Evolutionary conservation across 805 yeast genomes (phyloP).

Genomic region (Candida dendrica): DNA sequence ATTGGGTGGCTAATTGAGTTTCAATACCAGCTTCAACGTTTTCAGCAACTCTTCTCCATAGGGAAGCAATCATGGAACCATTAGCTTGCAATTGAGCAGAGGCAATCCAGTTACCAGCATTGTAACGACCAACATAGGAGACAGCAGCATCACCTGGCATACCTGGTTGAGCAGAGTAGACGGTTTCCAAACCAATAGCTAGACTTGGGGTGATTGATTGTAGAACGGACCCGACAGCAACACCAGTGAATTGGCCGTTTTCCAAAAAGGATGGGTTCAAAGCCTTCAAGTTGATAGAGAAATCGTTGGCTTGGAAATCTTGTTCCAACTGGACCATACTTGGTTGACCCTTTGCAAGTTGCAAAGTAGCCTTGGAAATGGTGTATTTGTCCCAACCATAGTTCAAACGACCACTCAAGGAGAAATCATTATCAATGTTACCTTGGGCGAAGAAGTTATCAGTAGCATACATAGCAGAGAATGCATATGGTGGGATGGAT

Average conservation of each 20-base stretch:
- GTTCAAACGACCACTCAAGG: slow-evolving; percentile 83
- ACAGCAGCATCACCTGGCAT: slow-evolving; percentile 88
- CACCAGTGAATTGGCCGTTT: slow-evolving; percentile 74
- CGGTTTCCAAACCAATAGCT: slow-evolving; percentile 87
- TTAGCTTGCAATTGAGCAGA: slow-evolving; percentile 90
- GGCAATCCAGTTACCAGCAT: slow-evolving; percentile 84
- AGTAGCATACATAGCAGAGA: slow-evolving; percentile 81
- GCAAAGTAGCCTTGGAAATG: slow-evolving; percentile 79
- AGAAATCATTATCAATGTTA: slow-evolving; percentile 78
- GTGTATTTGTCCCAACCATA: slow-evolving; percentile 81
- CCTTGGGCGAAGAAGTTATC: slow-evolving; percentile 87
- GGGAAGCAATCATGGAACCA: slow-evolving; percentile 82
- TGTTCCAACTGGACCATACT: slow-evolving; percentile 94
- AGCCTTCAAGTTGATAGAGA: slow-evolving; percentile 81
- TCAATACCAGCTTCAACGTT: slow-evolving; percentile 94
- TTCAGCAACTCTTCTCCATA: slow-evolving; percentile 90
- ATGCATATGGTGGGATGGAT: slow-evolving; percentile 82
- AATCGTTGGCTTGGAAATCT: slow-evolving; percentile 87
- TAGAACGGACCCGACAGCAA: slow-evolving; percentile 82
- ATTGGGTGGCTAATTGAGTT: slow-evolving; percentile 70
- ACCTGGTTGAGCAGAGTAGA: slow-evolving; percentile 71
- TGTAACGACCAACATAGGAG: slow-evolving; percentile 85
- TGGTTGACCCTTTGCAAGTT: slow-evolving; percentile 83
- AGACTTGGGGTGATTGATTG: slow-evolving; percentile 82
- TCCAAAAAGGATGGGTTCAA: slow-evolving; percentile 79